Percentiles rank a stretch among this genome's conserved stretches.
Evolutionary conservation across 139 green algal species (phyloP).

Genomic region (Ulvella scutata): DNA sequence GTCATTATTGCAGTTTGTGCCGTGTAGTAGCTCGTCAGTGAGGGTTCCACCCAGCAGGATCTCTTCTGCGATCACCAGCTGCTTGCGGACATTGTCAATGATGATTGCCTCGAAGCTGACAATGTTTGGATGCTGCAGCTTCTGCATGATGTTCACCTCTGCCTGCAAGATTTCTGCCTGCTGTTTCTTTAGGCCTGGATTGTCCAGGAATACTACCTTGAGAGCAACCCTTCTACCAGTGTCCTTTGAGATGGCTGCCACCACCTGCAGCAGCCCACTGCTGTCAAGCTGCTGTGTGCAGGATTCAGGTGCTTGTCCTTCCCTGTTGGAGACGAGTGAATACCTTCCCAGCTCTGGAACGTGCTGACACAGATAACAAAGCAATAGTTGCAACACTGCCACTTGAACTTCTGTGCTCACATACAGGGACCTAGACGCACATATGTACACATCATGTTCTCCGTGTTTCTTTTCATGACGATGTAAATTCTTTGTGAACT

Average conservation of each 20-base stretch:
- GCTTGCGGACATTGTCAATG: neutral
- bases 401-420: too few relatives aligned
- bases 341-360: neutral
- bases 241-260: neutral
- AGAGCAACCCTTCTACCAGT: neutral
- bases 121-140: neutral
- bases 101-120: conserved; percentile 1
- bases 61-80: neutral
- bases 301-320: too few relatives aligned
- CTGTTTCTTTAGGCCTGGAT: neutral
- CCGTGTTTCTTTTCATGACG: too few relatives aligned
- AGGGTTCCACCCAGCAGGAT: neutral
- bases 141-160: conserved; percentile 1
- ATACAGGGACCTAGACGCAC: neutral
- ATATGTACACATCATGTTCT: neutral
- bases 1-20: neutral
- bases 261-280: neutral
- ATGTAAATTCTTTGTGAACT: neutral
- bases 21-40: conserved; percentile 1
- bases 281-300: neutral
- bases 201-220: conserved; percentile 3
- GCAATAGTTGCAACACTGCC: neutral
- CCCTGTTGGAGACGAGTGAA: too few relatives aligned
- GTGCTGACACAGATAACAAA: neutral
- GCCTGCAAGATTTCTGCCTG: neutral